phyloP scores from a whole-genome alignment of 306 rosid species.

The Arachis hypogaea region DNA sequence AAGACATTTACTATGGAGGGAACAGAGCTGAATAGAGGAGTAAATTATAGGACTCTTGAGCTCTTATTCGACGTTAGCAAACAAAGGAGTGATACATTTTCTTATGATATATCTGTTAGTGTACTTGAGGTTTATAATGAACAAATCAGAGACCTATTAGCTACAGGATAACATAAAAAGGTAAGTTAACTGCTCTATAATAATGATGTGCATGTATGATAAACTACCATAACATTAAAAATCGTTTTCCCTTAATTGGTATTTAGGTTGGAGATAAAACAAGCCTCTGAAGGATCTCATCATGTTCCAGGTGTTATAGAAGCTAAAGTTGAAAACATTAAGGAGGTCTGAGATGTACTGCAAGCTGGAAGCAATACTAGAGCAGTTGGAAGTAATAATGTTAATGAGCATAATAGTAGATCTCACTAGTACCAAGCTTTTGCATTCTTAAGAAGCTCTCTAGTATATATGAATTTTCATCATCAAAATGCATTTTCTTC shows the following conservation, averaged over 20 bases:
- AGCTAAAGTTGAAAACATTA: slow-evolving; percentile 67
- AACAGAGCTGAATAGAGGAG: slow-evolving; percentile 77
- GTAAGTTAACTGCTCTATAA: slow-evolving; percentile 47
- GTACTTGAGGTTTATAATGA: slow-evolving; percentile 94
- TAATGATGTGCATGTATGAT: slow-evolving; percentile 32
- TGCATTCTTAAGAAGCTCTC: slow-evolving; percentile 1
- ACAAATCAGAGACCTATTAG: slow-evolving; percentile 86
- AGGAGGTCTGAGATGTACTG: slow-evolving; percentile 74
- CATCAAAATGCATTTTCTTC: slow-evolving; percentile 11
- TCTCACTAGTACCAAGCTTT: slow-evolving; percentile 71
- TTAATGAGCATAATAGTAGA: slow-evolving; percentile 91
- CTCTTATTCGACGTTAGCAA: slow-evolving; percentile 66
- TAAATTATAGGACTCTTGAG: slow-evolving; percentile 83
- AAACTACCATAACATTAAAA: slow-evolving; percentile 19
- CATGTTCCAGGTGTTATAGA: slow-evolving; percentile 83
- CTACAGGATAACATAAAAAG: slow-evolving; percentile 61
- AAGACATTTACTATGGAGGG: slow-evolving; percentile 98
- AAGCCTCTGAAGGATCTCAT: slow-evolving; percentile 72
- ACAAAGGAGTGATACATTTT: slow-evolving; percentile 69
- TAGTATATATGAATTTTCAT: neutral
- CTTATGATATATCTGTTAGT: slow-evolving; percentile 71
- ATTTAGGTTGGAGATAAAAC: slow-evolving; percentile 85
- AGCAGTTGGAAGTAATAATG: slow-evolving; percentile 82
- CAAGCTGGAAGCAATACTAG: slow-evolving; percentile 87
- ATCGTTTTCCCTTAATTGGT: slow-evolving; percentile 31